Base-by-base conservation (phyloP, 2,329 filamentous ascomycete genomes). In the Fusarium sp. region DNA sequence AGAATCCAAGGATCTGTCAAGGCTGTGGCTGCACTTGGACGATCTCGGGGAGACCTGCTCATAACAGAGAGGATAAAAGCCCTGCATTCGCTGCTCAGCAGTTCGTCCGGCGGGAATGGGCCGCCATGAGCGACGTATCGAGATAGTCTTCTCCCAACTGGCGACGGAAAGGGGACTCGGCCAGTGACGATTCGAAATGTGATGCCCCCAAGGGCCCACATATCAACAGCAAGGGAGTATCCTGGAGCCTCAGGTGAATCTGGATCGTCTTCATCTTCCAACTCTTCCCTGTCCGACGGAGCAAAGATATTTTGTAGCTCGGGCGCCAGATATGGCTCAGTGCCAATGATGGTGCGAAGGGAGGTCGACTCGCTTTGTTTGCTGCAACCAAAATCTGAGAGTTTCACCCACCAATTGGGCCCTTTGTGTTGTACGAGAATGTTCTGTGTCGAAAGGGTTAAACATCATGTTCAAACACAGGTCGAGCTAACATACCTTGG, bases 381-480 rank as follows among this genome's bases (percentile, higher is more conserved):
- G 51, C 49, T 49, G 20, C 35, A 42, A 11, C 65, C 65, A 16
- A 67, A 62, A 11, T 67, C 65, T 3, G 33, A 46, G 8, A 68
- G 56, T 29, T 64, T 64, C 1, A 68, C 66, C 61, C 61, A 60
- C 66, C 66, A 68, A n/a, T 49, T 60, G 2, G 65, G 61, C 1
- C 61, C 55, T 12, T 29, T 20, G 2, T 64, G 22, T 14, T 60
- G 24, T 0, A 68, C 55, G 16, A 68, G 66, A 10, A 68, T 64
- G 57, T 68, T 64, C 66, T 68, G 31, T 9, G 16, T 17, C 24
- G 27, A 58, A 22, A 22, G 7, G 8, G 24, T 33, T 33, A 31
- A 12, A 20, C 4, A 12, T 10, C 5, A 33, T 29, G 12, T 9
- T 17, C 2, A n/a, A 22, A 10, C 5, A 53, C 10, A 57, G 5